These are phyloP conservation scores for Craterostigma plantagineum DNA, from an alignment of 257 asterid genomes.

Conservation along the genomic window DNA sequence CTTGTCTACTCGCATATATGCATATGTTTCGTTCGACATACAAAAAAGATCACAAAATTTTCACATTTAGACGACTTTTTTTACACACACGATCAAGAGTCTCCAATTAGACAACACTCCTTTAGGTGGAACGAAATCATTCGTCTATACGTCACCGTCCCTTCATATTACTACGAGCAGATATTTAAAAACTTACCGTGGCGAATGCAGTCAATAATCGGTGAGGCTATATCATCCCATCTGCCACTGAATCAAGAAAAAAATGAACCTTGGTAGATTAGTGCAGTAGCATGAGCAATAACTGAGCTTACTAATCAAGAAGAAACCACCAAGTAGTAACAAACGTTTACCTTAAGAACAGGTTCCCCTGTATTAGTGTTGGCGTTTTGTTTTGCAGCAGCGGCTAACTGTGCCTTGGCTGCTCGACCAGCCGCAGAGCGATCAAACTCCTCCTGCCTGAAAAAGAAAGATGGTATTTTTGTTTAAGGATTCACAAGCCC, in stretches of 20 bases:
- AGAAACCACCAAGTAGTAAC: not conserved
- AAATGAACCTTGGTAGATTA: not conserved
- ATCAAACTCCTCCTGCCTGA: slow-evolving; percentile 79
- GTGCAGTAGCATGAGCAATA: not conserved
- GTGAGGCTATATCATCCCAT: slow-evolving; percentile 48
- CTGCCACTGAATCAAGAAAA: slow-evolving; percentile 72
- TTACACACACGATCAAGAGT: too few species aligned
- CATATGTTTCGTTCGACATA: too few species aligned
- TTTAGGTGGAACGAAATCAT: too few species aligned
- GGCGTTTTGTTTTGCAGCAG: slow-evolving; percentile 57
- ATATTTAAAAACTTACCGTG: too few species aligned
- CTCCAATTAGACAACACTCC: too few species aligned
- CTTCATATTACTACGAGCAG: too few species aligned
- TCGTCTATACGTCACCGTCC: too few species aligned
- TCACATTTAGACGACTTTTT: too few species aligned
- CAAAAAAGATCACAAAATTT: too few species aligned
- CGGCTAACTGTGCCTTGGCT: slow-evolving; percentile 72
- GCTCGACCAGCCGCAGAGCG: slow-evolving; percentile 84
- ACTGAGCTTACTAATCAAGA: not conserved
- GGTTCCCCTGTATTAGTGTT: slow-evolving; percentile 70
- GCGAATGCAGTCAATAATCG: slow-evolving; percentile 7
- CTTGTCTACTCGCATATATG: too few species aligned
- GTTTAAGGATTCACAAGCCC: too few species aligned
- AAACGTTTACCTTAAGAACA: slow-evolving; percentile 62
- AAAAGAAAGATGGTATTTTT: not conserved